A percentile compares a stretch with the other conserved stretches of the same genome.
These are phyloP conservation scores for Tilletia walkeri DNA, from an alignment of 1,284 basidiomycete species.

Conservation along the genomic window DNA sequence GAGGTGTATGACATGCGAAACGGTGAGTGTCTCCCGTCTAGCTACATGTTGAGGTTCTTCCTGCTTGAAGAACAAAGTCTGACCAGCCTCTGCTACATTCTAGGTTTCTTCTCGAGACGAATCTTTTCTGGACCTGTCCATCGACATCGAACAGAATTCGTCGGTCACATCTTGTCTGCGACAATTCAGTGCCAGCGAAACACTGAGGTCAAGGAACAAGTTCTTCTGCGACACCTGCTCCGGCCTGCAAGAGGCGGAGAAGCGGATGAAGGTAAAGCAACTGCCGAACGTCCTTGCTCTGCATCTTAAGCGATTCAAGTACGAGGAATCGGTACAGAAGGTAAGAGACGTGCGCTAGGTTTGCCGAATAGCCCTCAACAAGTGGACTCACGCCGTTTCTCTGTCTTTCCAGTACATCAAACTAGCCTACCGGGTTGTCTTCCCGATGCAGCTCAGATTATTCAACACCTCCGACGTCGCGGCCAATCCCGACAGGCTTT, in stretches of 20 bases:
- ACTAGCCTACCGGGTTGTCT: conserved; percentile 90
- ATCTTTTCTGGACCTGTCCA: conserved; percentile 90
- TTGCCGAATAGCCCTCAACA: neutral
- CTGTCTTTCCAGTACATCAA: conserved; percentile 72
- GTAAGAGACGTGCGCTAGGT: neutral
- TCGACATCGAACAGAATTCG: conserved; percentile 96
- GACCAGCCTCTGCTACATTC: too few relatives aligned
- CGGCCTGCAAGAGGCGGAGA: conserved; percentile 94
- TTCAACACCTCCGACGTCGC: conserved; percentile 97
- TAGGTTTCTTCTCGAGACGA: conserved; percentile 94
- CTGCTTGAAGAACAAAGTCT: neutral
- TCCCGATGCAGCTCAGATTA: conserved; percentile 85
- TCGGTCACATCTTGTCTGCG: conserved; percentile 91
- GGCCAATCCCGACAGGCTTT: conserved; percentile 77
- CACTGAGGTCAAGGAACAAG: conserved; percentile 96
- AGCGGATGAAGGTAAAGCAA: conserved; percentile 97
- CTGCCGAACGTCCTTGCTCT: conserved; percentile 89
- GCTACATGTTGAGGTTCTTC: too few relatives aligned
- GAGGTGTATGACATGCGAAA: conserved; percentile 89
- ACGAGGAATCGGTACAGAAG: conserved; percentile 76
- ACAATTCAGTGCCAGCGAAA: conserved; percentile 95
- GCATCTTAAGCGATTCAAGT: conserved; percentile 97
- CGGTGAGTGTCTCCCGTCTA: conserved; percentile 24
- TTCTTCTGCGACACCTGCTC: conserved; percentile 98
- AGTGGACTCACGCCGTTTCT: neutral